Percentiles rank a stretch among this genome's conserved stretches.
phyloP scores from a whole-genome alignment of 345 rosid species.

The Cardiospermum halicacabum region DNA sequence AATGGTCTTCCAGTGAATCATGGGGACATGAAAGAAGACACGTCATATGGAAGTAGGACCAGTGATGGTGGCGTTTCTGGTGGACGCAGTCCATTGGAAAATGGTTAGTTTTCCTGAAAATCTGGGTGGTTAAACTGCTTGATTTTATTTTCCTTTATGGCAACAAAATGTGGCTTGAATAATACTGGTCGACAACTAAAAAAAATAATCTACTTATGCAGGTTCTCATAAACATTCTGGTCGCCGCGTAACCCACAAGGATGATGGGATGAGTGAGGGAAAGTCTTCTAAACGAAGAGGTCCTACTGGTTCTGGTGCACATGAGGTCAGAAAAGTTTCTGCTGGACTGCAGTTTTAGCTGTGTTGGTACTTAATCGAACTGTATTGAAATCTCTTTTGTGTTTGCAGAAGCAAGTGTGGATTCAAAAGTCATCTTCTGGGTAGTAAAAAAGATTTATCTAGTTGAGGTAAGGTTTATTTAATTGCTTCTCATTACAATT shows the following conservation, averaged over 20 bases:
- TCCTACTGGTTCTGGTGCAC: constrained; percentile 41
- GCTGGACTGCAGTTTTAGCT: constrained; percentile 8
- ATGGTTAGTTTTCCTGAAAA: constrained; percentile 29
- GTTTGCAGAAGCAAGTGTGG: constrained; percentile 79
- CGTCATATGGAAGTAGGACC: constrained; percentile 17
- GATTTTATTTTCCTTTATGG: neutral
- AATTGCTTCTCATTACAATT: neutral
- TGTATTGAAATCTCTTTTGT: constrained; percentile 8
- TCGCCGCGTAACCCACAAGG: constrained; percentile 39
- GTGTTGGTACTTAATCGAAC: neutral
- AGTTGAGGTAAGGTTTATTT: constrained; percentile 26
- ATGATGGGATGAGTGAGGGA: constrained; percentile 41
- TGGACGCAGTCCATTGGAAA: constrained; percentile 32
- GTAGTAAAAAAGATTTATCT: constrained; percentile 35
- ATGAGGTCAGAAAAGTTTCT: constrained; percentile 45
- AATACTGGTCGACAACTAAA: neutral
- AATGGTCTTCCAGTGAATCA: constrained; percentile 26
- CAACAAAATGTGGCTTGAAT: neutral
- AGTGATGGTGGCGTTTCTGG: constrained; percentile 18
- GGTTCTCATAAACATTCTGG: constrained; percentile 38
- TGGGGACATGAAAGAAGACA: constrained; percentile 35
- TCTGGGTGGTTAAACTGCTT: constrained; percentile 1
- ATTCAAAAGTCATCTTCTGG: constrained; percentile 70
- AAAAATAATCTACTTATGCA: constrained; percentile 19
- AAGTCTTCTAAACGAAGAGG: constrained; percentile 61